Evolutionary conservation across 352 stramenopile species (phyloP).

Genomic region (Phytophthora europaea): DNA sequence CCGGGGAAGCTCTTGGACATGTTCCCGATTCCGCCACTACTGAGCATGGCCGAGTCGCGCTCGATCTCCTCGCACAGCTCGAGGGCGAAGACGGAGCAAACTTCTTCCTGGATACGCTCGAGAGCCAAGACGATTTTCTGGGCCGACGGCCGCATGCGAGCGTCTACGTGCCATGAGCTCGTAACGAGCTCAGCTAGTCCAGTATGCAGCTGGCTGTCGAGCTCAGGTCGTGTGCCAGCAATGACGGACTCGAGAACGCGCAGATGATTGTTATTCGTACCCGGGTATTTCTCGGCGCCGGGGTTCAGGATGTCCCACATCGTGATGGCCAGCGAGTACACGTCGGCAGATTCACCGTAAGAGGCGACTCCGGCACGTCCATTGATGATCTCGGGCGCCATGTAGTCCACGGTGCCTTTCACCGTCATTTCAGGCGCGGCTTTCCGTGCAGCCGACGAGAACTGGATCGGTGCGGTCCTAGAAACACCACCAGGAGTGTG

Average conservation of each 20-base stretch:
- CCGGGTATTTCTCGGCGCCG: slow-evolving; percentile 56
- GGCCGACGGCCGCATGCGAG: slow-evolving; percentile 47
- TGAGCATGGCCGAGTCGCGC: slow-evolving; percentile 30
- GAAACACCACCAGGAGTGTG: slow-evolving; percentile 8
- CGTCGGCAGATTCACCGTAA: slow-evolving; percentile 73
- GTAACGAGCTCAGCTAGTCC: slow-evolving; percentile 50
- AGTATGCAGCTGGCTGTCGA: slow-evolving; percentile 45
- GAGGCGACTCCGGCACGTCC: slow-evolving; percentile 49
- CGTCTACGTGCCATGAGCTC: slow-evolving; percentile 51
- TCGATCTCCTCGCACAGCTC: slow-evolving; percentile 50
- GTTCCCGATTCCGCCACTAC: slow-evolving; percentile 21
- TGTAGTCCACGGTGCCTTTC: slow-evolving; percentile 77
- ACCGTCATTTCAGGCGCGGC: slow-evolving; percentile 59
- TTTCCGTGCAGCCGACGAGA: slow-evolving; percentile 41
- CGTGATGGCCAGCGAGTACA: slow-evolving; percentile 78
- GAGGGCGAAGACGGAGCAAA: slow-evolving; percentile 45
- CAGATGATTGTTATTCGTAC: slow-evolving; percentile 60
- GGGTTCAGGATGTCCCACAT: slow-evolving; percentile 80
- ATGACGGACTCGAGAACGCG: slow-evolving; percentile 61
- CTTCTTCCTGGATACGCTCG: slow-evolving; percentile 61
- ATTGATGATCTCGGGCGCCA: slow-evolving; percentile 83
- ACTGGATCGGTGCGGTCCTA: slow-evolving; percentile 22
- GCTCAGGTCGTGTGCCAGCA: slow-evolving; percentile 42
- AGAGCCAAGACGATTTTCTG: slow-evolving; percentile 54
- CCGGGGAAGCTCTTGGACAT: slow-evolving; percentile 44